phyloP scores from a whole-genome alignment of 2,329 filamentous ascomycete species.

The Colletotrichum tropicale region DNA sequence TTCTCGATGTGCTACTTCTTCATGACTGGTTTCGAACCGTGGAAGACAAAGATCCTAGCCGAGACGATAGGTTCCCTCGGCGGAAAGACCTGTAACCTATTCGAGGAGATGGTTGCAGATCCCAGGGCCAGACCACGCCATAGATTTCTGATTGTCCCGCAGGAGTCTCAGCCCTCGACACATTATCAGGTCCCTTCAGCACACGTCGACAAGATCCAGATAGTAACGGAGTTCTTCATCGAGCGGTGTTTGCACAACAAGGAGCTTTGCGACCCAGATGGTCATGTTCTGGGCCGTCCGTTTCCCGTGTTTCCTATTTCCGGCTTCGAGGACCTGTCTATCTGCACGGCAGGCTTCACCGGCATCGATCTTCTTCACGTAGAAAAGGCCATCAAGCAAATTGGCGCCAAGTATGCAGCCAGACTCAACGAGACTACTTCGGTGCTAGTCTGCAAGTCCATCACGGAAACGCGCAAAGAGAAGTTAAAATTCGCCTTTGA shows the following conservation, averaged over 20 bases:
- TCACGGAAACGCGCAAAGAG: slow-evolving; percentile 64
- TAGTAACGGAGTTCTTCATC: slow-evolving; percentile 91
- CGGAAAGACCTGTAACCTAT: slow-evolving; percentile 45
- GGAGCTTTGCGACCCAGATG: slow-evolving; percentile 68
- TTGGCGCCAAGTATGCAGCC: slow-evolving; percentile 84
- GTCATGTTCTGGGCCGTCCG: slow-evolving; percentile 77
- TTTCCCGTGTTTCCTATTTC: slow-evolving; percentile 73
- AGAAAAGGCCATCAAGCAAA: slow-evolving; percentile 73
- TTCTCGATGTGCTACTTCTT: slow-evolving; percentile 64
- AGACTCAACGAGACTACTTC: slow-evolving; percentile 74
- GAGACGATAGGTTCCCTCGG: slow-evolving; percentile 53
- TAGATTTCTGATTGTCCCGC: slow-evolving; percentile 61
- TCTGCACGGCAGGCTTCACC: slow-evolving; percentile 83
- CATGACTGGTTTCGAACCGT: slow-evolving; percentile 62
- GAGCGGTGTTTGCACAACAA: slow-evolving; percentile 86
- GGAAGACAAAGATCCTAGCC: slow-evolving; percentile 53
- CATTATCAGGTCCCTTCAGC: slow-evolving; percentile 42
- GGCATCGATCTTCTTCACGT: slow-evolving; percentile 87
- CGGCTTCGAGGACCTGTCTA: slow-evolving; percentile 71
- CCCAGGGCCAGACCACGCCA: slow-evolving; percentile 32
- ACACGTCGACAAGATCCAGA: slow-evolving; percentile 43
- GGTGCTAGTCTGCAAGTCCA: slow-evolving; percentile 74
- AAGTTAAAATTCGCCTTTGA: slow-evolving; percentile 80
- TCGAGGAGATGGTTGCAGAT: slow-evolving; percentile 43
- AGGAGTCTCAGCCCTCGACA: slow-evolving; percentile 49